Conservation (phyloP, 345 rosid genomes). For the Laguncularia racemosa region DNA sequence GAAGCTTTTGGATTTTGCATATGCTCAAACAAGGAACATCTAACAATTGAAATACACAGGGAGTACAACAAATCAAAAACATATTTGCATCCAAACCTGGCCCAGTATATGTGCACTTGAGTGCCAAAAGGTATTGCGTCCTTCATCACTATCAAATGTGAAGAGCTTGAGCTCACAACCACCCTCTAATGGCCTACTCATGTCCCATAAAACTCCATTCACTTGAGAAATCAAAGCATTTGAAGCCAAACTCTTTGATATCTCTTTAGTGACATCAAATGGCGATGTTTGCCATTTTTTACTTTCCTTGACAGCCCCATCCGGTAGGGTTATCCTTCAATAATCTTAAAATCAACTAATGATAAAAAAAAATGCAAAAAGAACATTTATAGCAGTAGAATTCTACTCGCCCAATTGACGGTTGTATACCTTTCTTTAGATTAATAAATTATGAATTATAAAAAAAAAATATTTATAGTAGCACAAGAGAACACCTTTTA, state of each 20-base stretch:
- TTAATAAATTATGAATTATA: too few species aligned
- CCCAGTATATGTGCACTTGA: constrained; percentile 99
- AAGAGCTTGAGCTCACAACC: constrained; percentile 70
- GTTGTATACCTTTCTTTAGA: too few species aligned
- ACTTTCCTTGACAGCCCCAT: constrained; percentile 85
- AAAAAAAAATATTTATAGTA: too few species aligned
- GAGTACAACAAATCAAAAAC: background rate
- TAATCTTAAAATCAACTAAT: too few species aligned
- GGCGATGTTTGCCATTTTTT: constrained; percentile 76
- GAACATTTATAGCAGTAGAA: too few species aligned
- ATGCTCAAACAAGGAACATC: too few species aligned
- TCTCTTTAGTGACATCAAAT: constrained; percentile 55
- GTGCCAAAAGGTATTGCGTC: constrained; percentile 96
- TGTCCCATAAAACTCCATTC: constrained; percentile 82
- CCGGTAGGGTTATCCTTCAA: constrained; percentile 47
- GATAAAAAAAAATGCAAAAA: too few species aligned
- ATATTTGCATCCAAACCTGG: constrained; percentile 35
- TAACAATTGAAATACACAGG: background rate
- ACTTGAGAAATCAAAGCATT: constrained; percentile 75
- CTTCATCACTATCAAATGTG: constrained; percentile 67
- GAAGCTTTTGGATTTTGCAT: background rate
- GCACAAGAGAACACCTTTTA: too few species aligned
- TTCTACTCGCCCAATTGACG: too few species aligned
- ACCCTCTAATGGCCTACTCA: constrained; percentile 74
- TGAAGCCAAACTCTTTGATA: constrained; percentile 59